These are phyloP conservation scores for Pinus tabuliformis DNA, from an alignment of 75 land plant species.

Conservation along the genomic window DNA sequence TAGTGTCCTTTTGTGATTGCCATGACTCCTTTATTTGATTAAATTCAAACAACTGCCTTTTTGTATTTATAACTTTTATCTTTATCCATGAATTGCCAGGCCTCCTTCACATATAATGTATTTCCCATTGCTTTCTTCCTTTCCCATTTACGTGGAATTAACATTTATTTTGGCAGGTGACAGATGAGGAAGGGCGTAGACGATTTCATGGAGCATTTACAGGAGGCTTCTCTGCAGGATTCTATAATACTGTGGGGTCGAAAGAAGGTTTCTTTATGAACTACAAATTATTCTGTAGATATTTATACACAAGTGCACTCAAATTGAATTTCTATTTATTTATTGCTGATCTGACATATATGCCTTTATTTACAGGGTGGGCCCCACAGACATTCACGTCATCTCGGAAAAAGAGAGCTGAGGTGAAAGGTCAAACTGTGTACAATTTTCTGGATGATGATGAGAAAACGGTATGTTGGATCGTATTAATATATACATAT, in stretches of 20 bases:
- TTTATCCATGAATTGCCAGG: too few relatives aligned
- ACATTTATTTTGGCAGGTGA: slow-evolving; percentile 37
- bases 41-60: too few relatives aligned
- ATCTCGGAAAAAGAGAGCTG: slow-evolving; percentile 79
- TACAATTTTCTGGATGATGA: slow-evolving; percentile 87
- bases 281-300: background rate
- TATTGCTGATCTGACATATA: background rate
- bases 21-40: too few relatives aligned
- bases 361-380: slow-evolving; percentile 60
- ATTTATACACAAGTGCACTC: background rate
- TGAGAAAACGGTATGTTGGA: slow-evolving; percentile 55
- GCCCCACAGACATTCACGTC: slow-evolving; percentile 81
- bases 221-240: slow-evolving; percentile 96
- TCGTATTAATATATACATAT: background rate
- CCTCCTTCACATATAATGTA: too few relatives aligned
- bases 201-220: slow-evolving; percentile 96
- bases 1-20: too few relatives aligned
- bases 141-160: too few relatives aligned
- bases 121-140: too few relatives aligned
- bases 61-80: too few relatives aligned
- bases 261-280: slow-evolving; percentile 65
- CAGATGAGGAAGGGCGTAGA: slow-evolving; percentile 83
- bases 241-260: slow-evolving; percentile 90
- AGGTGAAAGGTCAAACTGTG: slow-evolving; percentile 56
- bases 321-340: background rate